Base-by-base conservation (phyloP, 1,284 basidiomycete genomes). In the Vanrija sp. region DNA sequence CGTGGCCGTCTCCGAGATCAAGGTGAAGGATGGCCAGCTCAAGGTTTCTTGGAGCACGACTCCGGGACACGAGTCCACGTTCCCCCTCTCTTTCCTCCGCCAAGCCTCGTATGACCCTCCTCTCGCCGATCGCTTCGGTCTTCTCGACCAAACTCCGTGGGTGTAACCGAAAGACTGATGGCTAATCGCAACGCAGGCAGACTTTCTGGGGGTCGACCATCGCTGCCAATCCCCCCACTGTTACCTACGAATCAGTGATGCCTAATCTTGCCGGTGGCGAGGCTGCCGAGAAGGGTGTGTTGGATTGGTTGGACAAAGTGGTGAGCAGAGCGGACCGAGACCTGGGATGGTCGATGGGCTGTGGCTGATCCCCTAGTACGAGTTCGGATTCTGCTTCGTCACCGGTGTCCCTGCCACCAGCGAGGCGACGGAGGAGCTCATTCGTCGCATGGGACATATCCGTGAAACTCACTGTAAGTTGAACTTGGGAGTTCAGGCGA, bases 321-420 rank as follows among this genome's bases (percentile, higher is more conserved):
- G 92, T 91, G 60, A 64, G 85, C 80, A 18, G 20, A 38, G 20
- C n/a, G 8, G 3, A 15, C 19, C 10, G 23, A 16, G 25, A 19
- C 3, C 35, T n/a, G n/a, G n/a, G n/a, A n/a, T 51, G 9, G 35
- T 41, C 18, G 39, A 6, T 37, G n/a, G 1, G 23, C 16, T 3
- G 4, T 20, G 15, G 19, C 51, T 54, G 47, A 57, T 7, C 47
- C 2, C 4, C 10, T 61, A 93, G 89, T 82, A 91, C 60, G 79
- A 79, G 38, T 96, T 87, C 67, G 96, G 95, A 0, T 93, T 98
- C 73, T 91, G 86, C 51, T 89, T 97, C 61, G 81, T 97, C 5
- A 79, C 83, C 8, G 89, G 85, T 12, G 88, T 96, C 3, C 91
- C 93, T 3, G 72, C 82, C 0, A 90, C 86, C 0, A 81, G 88